Evolutionary conservation across 768 basidiomycete genomes (phyloP).

Genomic region (Leccinum imitatum): DNA sequence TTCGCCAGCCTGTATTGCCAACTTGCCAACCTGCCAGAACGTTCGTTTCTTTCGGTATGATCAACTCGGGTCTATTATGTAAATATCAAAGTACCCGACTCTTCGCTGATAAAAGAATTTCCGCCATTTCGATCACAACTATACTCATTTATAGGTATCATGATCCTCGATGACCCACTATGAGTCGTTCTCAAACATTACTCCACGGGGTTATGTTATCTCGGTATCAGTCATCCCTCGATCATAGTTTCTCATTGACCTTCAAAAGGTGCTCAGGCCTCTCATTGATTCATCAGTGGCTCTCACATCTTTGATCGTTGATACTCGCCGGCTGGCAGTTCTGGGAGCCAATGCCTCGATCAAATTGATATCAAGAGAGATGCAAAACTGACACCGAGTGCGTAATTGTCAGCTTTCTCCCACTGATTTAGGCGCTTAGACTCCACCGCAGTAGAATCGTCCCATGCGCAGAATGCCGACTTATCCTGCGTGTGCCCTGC

Average conservation of each 20-base stretch:
- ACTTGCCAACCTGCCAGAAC: too few relatives aligned
- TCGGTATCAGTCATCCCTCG: not conserved
- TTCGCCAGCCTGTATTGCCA: not conserved
- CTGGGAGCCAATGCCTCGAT: not conserved
- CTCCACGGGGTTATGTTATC: not conserved
- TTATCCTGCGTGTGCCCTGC: not conserved
- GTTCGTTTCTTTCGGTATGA: too few relatives aligned
- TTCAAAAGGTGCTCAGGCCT: not conserved
- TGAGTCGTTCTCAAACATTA: not conserved
- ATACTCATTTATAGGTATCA: not conserved
- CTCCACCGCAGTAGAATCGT: not conserved
- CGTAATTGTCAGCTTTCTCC: not conserved
- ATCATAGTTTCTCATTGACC: not conserved
- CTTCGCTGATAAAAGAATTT: not conserved
- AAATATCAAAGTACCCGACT: not conserved
- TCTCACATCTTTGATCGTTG: not conserved
- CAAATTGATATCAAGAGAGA: not conserved
- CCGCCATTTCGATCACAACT: not conserved
- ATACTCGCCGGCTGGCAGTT: not conserved
- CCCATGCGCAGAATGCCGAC: not conserved
- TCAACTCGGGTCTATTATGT: too few relatives aligned
- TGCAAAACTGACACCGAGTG: not conserved
- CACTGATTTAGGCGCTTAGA: not conserved
- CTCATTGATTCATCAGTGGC: not conserved
- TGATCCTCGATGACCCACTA: not conserved